phyloP scores from a whole-genome alignment of 225 moss, liverwort and hornwort species.

The Anthoceros angustus region DNA sequence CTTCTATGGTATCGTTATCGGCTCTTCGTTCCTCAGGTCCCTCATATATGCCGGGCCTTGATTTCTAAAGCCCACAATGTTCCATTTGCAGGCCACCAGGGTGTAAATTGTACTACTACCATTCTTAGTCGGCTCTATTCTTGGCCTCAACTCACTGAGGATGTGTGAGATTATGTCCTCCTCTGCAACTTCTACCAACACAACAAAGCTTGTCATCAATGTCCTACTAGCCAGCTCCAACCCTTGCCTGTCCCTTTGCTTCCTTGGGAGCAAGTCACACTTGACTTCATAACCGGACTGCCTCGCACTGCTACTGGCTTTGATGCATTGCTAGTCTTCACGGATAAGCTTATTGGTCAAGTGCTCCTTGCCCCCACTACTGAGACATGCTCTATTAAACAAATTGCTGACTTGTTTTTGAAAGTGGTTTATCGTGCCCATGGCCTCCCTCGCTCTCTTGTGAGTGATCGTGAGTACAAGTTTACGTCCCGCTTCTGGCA shows the following conservation, averaged over 20 bases:
- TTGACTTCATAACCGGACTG: neutral
- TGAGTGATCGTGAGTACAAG: too few species aligned
- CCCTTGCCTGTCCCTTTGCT: neutral
- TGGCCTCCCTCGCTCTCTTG: too few species aligned
- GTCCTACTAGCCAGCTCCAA: neutral
- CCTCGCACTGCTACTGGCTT: too few species aligned
- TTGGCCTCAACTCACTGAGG: neutral
- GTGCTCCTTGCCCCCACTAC: too few species aligned
- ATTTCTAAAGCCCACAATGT: neutral
- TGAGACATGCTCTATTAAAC: too few species aligned
- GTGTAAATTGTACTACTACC: neutral
- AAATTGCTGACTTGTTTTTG: too few species aligned
- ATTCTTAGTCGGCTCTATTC: neutral
- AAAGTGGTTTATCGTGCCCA: too few species aligned
- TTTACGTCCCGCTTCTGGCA: too few species aligned
- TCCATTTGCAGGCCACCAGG: neutral
- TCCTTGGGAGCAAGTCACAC: neutral
- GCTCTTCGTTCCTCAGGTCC: neutral
- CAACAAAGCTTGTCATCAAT: slow-evolving; percentile 4
- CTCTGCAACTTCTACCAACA: slow-evolving; percentile 5
- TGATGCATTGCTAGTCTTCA: too few species aligned
- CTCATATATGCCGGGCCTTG: neutral
- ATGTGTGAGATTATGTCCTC: neutral
- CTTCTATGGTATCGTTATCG: neutral
- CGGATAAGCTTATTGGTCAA: slow-evolving; percentile 3